Base-by-base conservation (phyloP, 2,329 filamentous ascomycete genomes). In the Spiromastix sp. region DNA sequence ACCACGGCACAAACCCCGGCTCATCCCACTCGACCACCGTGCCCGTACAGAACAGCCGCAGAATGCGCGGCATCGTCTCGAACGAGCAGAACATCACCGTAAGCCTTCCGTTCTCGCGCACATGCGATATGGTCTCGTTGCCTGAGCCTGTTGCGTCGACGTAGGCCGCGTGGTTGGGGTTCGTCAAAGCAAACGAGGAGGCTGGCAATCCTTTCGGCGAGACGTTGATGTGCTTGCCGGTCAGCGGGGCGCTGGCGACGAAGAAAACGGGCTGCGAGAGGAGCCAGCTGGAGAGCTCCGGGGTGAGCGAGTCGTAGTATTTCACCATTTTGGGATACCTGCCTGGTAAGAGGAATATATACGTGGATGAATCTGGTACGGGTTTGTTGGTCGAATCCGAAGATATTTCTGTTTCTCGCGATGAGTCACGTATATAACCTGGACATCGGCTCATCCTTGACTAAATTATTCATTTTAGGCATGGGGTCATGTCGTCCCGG, bases 51-150 rank as follows among this genome's bases (percentile, higher is more conserved):
- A 79, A 81, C 32, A 81, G 64, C 4, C 79, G 63, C 53, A 81
- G 52, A 48, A 83, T 82, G 36, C 74, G 65, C 11, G 79, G 77
- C 0, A 61, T 51, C 3, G 61, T 45, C 1, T 70, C 72, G 43
- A 81, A 82, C 15, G 72, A 77, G 53, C 72, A 79, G 59, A 86
- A 85, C 69, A 85, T 77, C 50, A 87, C 60, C 4, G 80, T 85
- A 12, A 82, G 70, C 11, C 83, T 72, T 19, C 77, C 79, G 48
- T 87, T 87, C 50, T 89, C 82, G 52, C 84, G 78, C 8, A 84
- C 58, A 49, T 87, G 82, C 4, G 74, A 68, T 41, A 87, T 79
- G 3, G 82, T 87, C 61, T 89, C 83, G 49, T 70, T 77, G 16
- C 82, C 82, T 20, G 77, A 82, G 19, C 82, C 83, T 2, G 78